Base-by-base conservation (phyloP, 1,284 basidiomycete species). In the Tetrapyrgos nigripes region DNA sequence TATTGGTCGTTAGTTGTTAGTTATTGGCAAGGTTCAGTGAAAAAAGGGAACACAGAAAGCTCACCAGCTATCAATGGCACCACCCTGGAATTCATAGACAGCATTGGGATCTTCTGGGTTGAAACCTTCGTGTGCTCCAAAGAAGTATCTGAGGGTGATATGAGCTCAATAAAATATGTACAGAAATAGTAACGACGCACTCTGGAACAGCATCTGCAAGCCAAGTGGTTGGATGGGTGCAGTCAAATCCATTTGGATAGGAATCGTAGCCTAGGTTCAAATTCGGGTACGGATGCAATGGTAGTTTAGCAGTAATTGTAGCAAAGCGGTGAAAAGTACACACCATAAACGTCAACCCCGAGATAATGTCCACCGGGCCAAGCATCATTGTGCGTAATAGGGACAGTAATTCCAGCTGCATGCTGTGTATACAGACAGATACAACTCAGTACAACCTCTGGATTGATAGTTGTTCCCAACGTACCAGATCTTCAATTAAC, bases 161-260 rank as follows among this genome's bases (percentile, higher is more conserved):
- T 44, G 26, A 29, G 26, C 35, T 4, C 48, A 5, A 51, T 50
- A 37, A 48, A 27, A 26, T 19, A 50, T 52, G 40, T 2, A 60
- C 33, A 13, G 31, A 28, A 45, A 46, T 31, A 21, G 47, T 55
- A 55, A 21, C 31, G 43, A 11, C 46, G 46, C 54, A 78, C 75
- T 78, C 77, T 40, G 79, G 77, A 28, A 83, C 81, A 21, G 75
- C 76, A 52, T 75, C 66, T 3, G 76, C 50, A 4, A 72, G 63
- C 85, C 85, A 86, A 5, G 65, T 71, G 31, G 77, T 66, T 2
- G 85, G 83, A 60, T 80, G 65, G 2, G 79, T 76, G 64, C 85
- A 86, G 65, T 87, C 82, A 64, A 87, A 86, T 0, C 81, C 82
- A 57, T 83, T 82, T 4, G 81, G 80, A 60, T 83, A 83, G n/a